A percentile compares a stretch with the other conserved stretches of the same genome.
Evolutionary conservation across 345 rosid species (phyloP).

Genomic region (Gossypium ekmanianum): DNA sequence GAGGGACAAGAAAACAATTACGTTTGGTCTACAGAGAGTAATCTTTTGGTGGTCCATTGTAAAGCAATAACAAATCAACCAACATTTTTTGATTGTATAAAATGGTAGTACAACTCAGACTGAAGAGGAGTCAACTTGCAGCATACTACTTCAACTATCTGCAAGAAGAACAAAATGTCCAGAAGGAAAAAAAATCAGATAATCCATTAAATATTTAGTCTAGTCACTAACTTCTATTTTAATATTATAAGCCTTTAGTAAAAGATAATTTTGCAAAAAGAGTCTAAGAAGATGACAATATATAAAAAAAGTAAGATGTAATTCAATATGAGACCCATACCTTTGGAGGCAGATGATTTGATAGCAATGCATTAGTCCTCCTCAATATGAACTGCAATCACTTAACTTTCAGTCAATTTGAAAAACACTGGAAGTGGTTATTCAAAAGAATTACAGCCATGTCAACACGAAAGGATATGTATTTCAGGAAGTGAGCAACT

Average conservation of each 20-base stretch:
- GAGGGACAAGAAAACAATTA: constrained; percentile 13
- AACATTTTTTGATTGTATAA: constrained; percentile 95
- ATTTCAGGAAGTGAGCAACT: constrained; percentile 6
- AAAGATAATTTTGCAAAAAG: neutral
- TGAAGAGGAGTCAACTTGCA: constrained; percentile 97
- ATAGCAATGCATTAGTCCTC: constrained; percentile 86
- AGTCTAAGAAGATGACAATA: neutral
- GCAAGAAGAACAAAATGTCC: constrained; percentile 33
- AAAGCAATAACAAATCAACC: constrained; percentile 23
- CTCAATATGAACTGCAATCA: constrained; percentile 88
- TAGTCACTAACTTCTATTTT: neutral
- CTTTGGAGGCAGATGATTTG: constrained; percentile 99
- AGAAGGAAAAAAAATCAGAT: neutral
- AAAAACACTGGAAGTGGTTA: constrained; percentile 11
- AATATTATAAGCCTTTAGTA: neutral
- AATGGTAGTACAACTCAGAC: constrained; percentile 77
- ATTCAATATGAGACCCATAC: constrained; percentile 29
- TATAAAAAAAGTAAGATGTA: neutral
- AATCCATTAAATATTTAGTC: constrained; percentile 2
- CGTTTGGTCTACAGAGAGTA: neutral
- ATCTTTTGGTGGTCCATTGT: neutral
- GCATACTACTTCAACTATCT: constrained; percentile 98
- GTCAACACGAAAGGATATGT: constrained; percentile 4
- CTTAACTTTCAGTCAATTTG: constrained; percentile 9
- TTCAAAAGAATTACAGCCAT: neutral